These are phyloP conservation scores for Penicillium longicatenatum DNA, from an alignment of 495 filamentous ascomycete genomes.

Conservation along the genomic window DNA sequence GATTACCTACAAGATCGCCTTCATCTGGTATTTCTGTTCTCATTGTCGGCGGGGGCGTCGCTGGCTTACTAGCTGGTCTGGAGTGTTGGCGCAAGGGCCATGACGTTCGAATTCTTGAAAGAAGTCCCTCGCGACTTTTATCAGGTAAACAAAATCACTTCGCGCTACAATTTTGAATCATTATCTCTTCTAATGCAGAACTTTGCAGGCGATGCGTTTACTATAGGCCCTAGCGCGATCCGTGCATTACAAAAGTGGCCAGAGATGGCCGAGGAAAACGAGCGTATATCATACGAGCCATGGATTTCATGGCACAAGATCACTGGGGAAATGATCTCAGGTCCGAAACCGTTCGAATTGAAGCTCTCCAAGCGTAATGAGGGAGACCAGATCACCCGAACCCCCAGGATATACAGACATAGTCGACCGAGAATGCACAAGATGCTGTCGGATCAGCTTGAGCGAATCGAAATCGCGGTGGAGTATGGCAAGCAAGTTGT, in stretches of 20 bases:
- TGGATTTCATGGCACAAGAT: constrained; percentile 57
- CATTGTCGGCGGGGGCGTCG: constrained; percentile 20
- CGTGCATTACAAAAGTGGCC: constrained; percentile 60
- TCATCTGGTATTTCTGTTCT: constrained; percentile 13
- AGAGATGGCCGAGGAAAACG: constrained; percentile 49
- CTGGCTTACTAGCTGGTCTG: constrained; percentile 17
- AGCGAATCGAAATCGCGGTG: constrained; percentile 49
- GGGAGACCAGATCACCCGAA: constrained; percentile 26
- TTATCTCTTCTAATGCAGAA: neutral
- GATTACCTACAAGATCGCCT: constrained; percentile 7
- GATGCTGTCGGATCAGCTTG: constrained; percentile 56
- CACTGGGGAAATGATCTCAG: constrained; percentile 50
- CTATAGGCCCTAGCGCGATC: constrained; percentile 48
- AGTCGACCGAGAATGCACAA: constrained; percentile 55
- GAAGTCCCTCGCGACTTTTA: constrained; percentile 3
- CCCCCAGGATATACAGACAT: constrained; percentile 41
- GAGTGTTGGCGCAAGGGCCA: constrained; percentile 26
- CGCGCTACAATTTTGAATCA: neutral
- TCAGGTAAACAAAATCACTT: constrained; percentile 3
- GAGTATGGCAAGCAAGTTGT: constrained; percentile 52
- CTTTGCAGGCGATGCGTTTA: constrained; percentile 56
- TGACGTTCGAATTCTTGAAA: constrained; percentile 22
- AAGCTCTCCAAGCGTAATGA: neutral
- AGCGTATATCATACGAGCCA: constrained; percentile 45
- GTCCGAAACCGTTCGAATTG: constrained; percentile 37